Percentiles rank a stretch among this genome's conserved stretches.
phyloP scores from a whole-genome alignment of 179 eudicot species.

The Corrigiola litoralis region DNA sequence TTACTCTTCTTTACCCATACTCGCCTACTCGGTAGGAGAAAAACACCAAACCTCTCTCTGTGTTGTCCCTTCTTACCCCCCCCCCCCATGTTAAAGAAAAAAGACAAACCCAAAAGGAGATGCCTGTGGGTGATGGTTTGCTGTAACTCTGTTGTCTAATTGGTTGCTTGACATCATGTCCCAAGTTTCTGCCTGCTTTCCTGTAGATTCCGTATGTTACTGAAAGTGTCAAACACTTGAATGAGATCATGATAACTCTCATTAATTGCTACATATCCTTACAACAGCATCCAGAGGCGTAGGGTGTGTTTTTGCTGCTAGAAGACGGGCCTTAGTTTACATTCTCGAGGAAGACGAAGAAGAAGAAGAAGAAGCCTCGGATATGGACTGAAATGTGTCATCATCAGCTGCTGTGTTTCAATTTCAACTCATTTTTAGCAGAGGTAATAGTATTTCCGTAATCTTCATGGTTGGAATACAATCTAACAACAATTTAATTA shows the following conservation, averaged over 20 bases:
- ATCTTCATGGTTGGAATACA: background rate
- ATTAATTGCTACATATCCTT: background rate
- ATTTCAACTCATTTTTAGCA: background rate
- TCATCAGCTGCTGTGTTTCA: background rate
- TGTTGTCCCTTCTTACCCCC: no score
- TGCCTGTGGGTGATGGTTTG: background rate
- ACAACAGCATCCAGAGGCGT: conserved; percentile 90
- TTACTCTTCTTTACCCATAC: background rate
- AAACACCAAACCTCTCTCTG: background rate
- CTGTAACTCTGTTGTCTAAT: background rate
- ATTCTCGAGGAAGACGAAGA: conserved; percentile 99
- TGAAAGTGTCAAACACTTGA: background rate
- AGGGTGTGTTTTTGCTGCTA: conserved; percentile 84
- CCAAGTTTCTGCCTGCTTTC: no score
- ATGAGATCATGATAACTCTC: background rate
- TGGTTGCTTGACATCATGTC: background rate
- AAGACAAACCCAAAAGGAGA: no score
- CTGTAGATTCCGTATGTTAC: background rate
- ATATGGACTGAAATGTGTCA: conserved; percentile 49
- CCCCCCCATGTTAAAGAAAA: no score
- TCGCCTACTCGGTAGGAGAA: background rate
- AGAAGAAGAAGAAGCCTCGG: conserved; percentile 52
- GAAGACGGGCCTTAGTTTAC: conserved; percentile 94
- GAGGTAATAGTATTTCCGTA: background rate
- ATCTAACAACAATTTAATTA: background rate